Evolutionary conservation across 78 protist species (phyloP).

Genomic region (Dictyostelium brefeldianum): DNA sequence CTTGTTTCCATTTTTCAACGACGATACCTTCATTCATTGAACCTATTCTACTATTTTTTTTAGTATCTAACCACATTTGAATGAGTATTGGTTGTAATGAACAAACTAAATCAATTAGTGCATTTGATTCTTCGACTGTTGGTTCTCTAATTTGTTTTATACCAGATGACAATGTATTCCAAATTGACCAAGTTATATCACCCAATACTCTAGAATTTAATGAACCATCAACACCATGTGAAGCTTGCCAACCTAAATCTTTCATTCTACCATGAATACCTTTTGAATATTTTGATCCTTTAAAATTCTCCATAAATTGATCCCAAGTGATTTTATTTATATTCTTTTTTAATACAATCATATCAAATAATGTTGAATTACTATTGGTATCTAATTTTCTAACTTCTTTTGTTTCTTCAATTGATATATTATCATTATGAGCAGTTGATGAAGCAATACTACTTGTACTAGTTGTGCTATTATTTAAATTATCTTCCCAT

Average conservation of each 20-base stretch:
- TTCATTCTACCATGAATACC: slow-evolving; percentile 68
- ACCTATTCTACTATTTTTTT: slow-evolving; percentile 41
- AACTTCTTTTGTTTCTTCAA: slow-evolving; percentile 23
- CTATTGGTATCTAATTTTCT: background rate
- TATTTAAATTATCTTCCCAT: slow-evolving; percentile 41
- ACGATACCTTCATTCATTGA: slow-evolving; percentile 62
- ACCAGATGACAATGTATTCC: slow-evolving; percentile 55
- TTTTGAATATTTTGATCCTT: slow-evolving; percentile 63
- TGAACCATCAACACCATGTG: slow-evolving; percentile 71
- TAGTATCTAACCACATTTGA: slow-evolving; percentile 58
- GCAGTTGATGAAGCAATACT: background rate
- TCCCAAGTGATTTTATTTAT: slow-evolving; percentile 65
- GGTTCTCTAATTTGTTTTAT: slow-evolving; percentile 54
- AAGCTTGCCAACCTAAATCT: slow-evolving; percentile 76
- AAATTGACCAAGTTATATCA: slow-evolving; percentile 72
- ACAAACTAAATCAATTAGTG: slow-evolving; percentile 26
- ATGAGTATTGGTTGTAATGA: slow-evolving; percentile 47
- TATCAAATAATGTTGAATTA: slow-evolving; percentile 26
- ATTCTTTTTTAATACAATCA: slow-evolving; percentile 63
- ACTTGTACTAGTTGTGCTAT: background rate
- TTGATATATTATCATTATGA: background rate
- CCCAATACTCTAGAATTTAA: slow-evolving; percentile 65
- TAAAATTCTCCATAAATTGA: slow-evolving; percentile 59
- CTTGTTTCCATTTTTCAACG: slow-evolving; percentile 67
- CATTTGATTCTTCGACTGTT: slow-evolving; percentile 27